These are phyloP conservation scores for Blastobotrys parvus DNA, from an alignment of 805 yeast genomes.

Conservation along the genomic window DNA sequence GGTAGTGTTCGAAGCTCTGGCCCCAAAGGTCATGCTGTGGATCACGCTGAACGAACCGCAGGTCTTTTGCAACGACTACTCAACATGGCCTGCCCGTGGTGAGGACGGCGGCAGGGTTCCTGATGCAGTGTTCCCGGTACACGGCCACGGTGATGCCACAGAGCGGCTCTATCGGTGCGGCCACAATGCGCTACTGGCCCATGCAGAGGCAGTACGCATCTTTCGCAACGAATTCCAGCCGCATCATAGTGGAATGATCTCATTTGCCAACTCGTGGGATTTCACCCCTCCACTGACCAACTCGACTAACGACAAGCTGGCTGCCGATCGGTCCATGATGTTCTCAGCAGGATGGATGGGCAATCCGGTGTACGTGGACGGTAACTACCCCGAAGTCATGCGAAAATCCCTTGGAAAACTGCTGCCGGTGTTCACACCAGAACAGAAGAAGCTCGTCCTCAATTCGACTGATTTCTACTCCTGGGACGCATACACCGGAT, in stretches of 20 bases:
- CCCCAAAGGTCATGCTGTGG: slow-evolving; percentile 28
- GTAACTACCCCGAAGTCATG: slow-evolving; percentile 25
- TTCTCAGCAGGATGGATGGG: slow-evolving; percentile 22
- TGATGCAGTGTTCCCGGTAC: slow-evolving; percentile 21
- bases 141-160: slow-evolving; percentile 3
- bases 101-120: slow-evolving; percentile 10
- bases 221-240: slow-evolving; percentile 22
- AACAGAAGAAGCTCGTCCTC: slow-evolving; percentile 21
- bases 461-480: slow-evolving; percentile 28
- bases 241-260: slow-evolving; percentile 22
- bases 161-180: slow-evolving; percentile 10
- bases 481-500: slow-evolving; percentile 26
- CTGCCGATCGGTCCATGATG: slow-evolving; percentile 24
- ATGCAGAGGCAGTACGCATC: slow-evolving; percentile 20
- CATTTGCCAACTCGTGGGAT: slow-evolving; percentile 22
- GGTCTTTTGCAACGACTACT: slow-evolving; percentile 11
- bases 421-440: slow-evolving; percentile 21
- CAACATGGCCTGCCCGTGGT: slow-evolving; percentile 11
- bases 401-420: slow-evolving; percentile 18
- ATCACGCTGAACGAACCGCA: slow-evolving; percentile 30
- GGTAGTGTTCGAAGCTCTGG: slow-evolving; percentile 25
- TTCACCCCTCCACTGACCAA: slow-evolving; percentile 23
- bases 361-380: slow-evolving; percentile 24
- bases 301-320: slow-evolving; percentile 18
- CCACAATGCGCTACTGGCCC: slow-evolving; percentile 18